Conservation (phyloP, 2,329 filamentous ascomycete genomes). For the Fusarium domesticum region DNA sequence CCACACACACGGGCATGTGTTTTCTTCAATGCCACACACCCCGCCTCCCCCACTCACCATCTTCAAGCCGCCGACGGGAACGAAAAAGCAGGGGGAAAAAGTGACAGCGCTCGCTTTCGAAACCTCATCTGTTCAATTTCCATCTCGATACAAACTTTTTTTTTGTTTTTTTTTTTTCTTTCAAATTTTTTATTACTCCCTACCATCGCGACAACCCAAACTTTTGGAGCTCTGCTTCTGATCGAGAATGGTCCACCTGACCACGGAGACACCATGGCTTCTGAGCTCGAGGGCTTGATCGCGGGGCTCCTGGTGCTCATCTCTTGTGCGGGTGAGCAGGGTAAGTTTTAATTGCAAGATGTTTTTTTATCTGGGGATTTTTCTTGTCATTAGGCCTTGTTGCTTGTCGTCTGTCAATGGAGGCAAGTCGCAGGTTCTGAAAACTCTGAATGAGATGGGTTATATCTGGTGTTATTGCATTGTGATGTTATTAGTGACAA, state of each 20-base stretch:
- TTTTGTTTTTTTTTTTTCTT: slow-evolving; percentile 6
- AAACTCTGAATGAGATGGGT: background rate
- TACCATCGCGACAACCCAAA: too few relatives aligned
- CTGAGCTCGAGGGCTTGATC: slow-evolving; percentile 40
- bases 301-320: slow-evolving; percentile 36
- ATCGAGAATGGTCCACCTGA: slow-evolving; percentile 28
- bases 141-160: background rate
- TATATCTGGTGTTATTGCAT: background rate
- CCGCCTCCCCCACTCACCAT: slow-evolving; percentile 18
- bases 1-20: background rate
- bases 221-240: slow-evolving; percentile 15
- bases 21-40: slow-evolving; percentile 1
- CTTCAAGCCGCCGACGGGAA: slow-evolving; percentile 14
- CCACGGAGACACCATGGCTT: slow-evolving; percentile 31
- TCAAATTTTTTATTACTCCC: slow-evolving; percentile 17
- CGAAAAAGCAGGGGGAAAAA: slow-evolving; percentile 12
- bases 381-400: background rate
- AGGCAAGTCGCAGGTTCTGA: background rate
- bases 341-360: slow-evolving; percentile 25
- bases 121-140: background rate
- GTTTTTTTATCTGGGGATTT: slow-evolving; percentile 1
- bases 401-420: background rate
- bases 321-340: slow-evolving; percentile 39
- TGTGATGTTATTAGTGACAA: background rate
- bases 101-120: background rate